Conservation (phyloP, 2,329 filamentous ascomycete species). For the Magnaporthales sp. region DNA sequence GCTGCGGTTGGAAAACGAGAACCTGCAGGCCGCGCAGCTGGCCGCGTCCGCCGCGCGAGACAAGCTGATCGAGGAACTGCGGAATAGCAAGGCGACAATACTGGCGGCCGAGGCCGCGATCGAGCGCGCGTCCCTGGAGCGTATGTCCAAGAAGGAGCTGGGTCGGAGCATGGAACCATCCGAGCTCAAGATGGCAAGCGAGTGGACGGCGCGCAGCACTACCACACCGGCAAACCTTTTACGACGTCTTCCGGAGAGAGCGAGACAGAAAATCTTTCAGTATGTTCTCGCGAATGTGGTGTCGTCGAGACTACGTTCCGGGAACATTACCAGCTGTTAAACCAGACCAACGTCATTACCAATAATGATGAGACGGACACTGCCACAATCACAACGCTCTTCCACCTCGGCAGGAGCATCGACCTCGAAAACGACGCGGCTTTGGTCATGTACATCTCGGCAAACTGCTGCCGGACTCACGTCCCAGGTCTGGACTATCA, state of each 20-base stretch:
- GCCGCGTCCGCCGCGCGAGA: not conserved
- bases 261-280: not conserved
- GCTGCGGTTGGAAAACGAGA: not conserved
- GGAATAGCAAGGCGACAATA: slow-evolving; percentile 1
- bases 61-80: slow-evolving; percentile 2
- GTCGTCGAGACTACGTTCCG: not conserved
- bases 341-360: not conserved
- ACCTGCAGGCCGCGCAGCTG: not conserved
- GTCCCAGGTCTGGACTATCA: not conserved
- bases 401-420: not conserved
- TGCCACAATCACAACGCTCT: not conserved
- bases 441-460: not conserved
- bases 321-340: not conserved
- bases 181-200: not conserved
- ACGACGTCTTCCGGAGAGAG: not conserved
- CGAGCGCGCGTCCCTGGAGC: not conserved
- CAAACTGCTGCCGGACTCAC: not conserved
- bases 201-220: not conserved
- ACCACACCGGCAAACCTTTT: not conserved
- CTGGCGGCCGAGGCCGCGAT: not conserved
- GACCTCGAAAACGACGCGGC: not conserved
- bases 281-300: not conserved
- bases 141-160: not conserved
- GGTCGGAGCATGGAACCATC: not conserved
- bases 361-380: not conserved